Conservation (phyloP, 257 asterid species). For the Agastache rugosa region DNA sequence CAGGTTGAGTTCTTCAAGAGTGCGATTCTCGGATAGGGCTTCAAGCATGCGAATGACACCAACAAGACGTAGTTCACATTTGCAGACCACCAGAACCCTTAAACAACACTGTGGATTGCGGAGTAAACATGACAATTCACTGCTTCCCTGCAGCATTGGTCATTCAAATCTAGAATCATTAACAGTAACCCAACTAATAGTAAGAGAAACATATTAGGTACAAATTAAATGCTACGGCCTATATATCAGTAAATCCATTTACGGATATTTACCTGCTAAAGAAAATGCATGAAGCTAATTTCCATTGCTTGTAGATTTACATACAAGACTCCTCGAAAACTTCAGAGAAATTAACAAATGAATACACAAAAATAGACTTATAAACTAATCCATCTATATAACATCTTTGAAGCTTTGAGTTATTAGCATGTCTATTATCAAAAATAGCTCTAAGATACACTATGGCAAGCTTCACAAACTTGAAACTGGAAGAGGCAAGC, state of each 20-base stretch:
- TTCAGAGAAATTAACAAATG: background rate
- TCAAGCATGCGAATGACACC: constrained; percentile 61
- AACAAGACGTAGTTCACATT: constrained; percentile 71
- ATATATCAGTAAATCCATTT: background rate
- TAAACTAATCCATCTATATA: constrained; percentile 1
- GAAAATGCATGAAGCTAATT: constrained; percentile 14
- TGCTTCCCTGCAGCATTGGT: constrained; percentile 70
- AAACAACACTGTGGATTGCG: constrained; percentile 61
- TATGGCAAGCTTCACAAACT: background rate
- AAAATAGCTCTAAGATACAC: constrained; percentile 17
- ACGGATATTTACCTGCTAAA: constrained; percentile 3
- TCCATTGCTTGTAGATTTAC: constrained; percentile 4
- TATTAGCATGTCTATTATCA: background rate
- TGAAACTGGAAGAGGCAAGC: constrained; percentile 8
- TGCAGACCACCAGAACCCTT: constrained; percentile 59
- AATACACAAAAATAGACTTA: constrained; percentile 1
- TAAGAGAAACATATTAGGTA: background rate
- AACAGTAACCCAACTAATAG: background rate
- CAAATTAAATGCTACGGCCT: background rate
- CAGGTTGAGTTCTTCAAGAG: constrained; percentile 83
- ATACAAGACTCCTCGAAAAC: background rate
- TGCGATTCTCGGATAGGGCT: constrained; percentile 59
- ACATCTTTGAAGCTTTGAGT: background rate
- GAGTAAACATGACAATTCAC: constrained; percentile 67
- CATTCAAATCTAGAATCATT: constrained; percentile 39